Evolutionary conservation across 768 basidiomycete genomes (phyloP), one percentile per base, ranked within the genome.

Genomic region (Tubosaeta sp.): DNA sequence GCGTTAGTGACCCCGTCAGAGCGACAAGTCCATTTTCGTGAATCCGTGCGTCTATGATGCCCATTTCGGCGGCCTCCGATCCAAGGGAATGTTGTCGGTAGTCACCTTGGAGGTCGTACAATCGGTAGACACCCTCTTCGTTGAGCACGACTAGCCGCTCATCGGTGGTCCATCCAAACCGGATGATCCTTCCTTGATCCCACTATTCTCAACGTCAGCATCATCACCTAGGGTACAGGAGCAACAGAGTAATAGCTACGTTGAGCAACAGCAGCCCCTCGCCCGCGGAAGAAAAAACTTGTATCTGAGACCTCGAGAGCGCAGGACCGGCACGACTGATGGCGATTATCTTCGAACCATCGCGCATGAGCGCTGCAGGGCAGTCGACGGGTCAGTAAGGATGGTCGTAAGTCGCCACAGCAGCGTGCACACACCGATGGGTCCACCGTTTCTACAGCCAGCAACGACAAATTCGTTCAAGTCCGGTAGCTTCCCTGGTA

Each of bases 21-120:
- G 88, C 91, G 26, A 98, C 92, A 34, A 98, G 68, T 0, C 95
- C 97, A 55, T 79, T 83, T 55, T 91, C 91, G 47, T 95, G 85
- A 55, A 93, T 88, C 27, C 84, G 79, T 3, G 92, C 95, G 46
- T 94, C 89, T 46, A 92, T 74, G 32, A 97, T 78, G 0, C 92
- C 94, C 53, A 84, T 72, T 66, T 95, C 93, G 5, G 80, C 78
- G 0, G 88, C 90, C 47, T 95, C 94, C 9, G 74, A 74, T 8
- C 92, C 93, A 2, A 97, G 76, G 0, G 92, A 91, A 65, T 85
- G 80, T 55, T 97, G 94, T 52, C 81, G 74, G 64, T 94, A 97
- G 59, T 89, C 88, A 50, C 86, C 85, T 68, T 91, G 86, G 32
- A 91, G 72, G 71, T 92, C 88, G 62, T 97, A 97, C 25, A 97